phyloP scores from a whole-genome alignment of 257 asterid genomes.

The Jasminum sambac region DNA sequence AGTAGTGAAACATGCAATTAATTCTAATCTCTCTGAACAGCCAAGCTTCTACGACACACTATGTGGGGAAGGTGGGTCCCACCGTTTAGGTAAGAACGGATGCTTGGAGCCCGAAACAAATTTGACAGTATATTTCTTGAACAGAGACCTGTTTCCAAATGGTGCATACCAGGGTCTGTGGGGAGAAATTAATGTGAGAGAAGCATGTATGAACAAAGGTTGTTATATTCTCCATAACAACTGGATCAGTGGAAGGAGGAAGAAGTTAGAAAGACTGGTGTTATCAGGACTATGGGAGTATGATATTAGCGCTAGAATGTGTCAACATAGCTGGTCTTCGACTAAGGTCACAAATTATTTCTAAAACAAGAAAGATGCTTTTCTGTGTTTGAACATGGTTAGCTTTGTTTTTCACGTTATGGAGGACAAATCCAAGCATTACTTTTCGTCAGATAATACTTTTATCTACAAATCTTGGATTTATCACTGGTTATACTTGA shows the following conservation, averaged over 20 bases:
- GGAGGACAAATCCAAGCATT: slow-evolving; percentile 38
- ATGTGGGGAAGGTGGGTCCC: slow-evolving; percentile 81
- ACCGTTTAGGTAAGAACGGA: slow-evolving; percentile 58
- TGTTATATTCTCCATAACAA: slow-evolving; percentile 75
- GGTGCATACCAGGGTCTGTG: slow-evolving; percentile 79
- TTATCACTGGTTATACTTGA: slow-evolving; percentile 31
- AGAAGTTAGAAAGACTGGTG: slow-evolving; percentile 78
- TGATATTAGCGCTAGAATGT: slow-evolving; percentile 74
- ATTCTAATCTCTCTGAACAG: slow-evolving; percentile 80
- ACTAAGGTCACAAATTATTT: slow-evolving; percentile 45
- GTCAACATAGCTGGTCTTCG: slow-evolving; percentile 60
- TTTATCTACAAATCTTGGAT: slow-evolving; percentile 34
- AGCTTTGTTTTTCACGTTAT: slow-evolving; percentile 41
- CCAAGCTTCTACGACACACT: slow-evolving; percentile 87
- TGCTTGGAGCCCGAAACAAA: slow-evolving; percentile 77
- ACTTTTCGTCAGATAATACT: slow-evolving; percentile 16
- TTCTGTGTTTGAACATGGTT: slow-evolving; percentile 15
- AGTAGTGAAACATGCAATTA: slow-evolving; percentile 80
- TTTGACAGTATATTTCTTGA: slow-evolving; percentile 66
- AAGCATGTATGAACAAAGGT: slow-evolving; percentile 52
- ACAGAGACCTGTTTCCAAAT: slow-evolving; percentile 77
- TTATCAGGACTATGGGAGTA: slow-evolving; percentile 84
- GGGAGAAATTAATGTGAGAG: slow-evolving; percentile 55
- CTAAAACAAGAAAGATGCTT: slow-evolving; percentile 28
- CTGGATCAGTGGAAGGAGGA: slow-evolving; percentile 76